phyloP scores from a whole-genome alignment of 495 filamentous ascomycete genomes.

The Neurospora sp. region DNA sequence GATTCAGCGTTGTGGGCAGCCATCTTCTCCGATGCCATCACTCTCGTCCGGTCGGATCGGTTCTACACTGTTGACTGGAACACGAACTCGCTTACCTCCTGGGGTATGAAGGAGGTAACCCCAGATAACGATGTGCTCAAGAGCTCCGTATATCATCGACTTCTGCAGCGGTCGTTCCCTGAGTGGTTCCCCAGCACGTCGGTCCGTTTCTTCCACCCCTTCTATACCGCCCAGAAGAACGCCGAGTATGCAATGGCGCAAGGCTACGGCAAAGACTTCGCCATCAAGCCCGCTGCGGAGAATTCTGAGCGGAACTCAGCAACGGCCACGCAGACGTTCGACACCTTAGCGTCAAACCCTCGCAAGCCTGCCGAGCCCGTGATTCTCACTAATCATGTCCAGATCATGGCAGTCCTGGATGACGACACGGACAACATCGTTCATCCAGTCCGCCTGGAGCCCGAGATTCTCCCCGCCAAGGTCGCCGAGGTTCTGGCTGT shows the following conservation, averaged over 20 bases:
- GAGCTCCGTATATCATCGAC: slow-evolving; percentile 65
- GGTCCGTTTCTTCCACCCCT: slow-evolving; percentile 67
- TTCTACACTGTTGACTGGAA: slow-evolving; percentile 66
- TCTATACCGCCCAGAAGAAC: slow-evolving; percentile 37
- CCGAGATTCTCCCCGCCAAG: background rate
- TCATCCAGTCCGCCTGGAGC: slow-evolving; percentile 5
- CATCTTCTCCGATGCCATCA: slow-evolving; percentile 70
- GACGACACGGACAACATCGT: background rate
- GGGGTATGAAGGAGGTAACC: slow-evolving; percentile 62
- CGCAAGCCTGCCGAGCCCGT: background rate
- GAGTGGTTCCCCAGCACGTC: slow-evolving; percentile 61
- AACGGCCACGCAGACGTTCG: background rate
- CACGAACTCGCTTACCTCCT: slow-evolving; percentile 63
- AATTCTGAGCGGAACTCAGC: background rate
- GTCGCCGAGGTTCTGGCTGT: background rate
- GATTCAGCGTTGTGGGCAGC: slow-evolving; percentile 63
- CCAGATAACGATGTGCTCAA: slow-evolving; percentile 59
- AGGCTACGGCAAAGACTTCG: slow-evolving; percentile 47
- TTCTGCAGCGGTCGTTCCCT: slow-evolving; percentile 60
- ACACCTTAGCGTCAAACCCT: slow-evolving; percentile 1
- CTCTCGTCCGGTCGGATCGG: slow-evolving; percentile 68
- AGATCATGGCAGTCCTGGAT: background rate
- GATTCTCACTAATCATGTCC: background rate
- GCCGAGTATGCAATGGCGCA: slow-evolving; percentile 55
- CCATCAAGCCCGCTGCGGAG: slow-evolving; percentile 31